Evolutionary conservation across 768 basidiomycete species (phyloP), one percentile per base, ranked within the genome.

Genomic region (Clavaria fumosa): DNA sequence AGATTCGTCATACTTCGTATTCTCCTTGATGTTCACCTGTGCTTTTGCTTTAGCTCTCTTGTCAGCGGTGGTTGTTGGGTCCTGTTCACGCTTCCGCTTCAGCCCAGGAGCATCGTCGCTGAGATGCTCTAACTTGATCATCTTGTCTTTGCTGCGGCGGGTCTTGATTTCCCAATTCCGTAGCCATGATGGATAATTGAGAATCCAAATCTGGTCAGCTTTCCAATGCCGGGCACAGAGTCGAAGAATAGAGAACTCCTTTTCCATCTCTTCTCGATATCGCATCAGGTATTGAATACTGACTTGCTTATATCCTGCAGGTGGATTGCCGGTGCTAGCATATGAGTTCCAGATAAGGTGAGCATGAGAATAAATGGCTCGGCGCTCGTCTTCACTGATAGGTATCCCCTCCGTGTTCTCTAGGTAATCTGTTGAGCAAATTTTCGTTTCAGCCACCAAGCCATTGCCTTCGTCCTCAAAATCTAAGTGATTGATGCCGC

Each of bases 151-250:
- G 3, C 22, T 22, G 19, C 35, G 19, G 22, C 26, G 5, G 19
- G 11, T 24, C 35, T 23, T 36, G 4, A 5, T 36, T 24, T 36
- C 35, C 5, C 35, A 36, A 24, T 36, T 36, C 26, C 19, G 19
- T 4, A 36, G 35, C 37, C 37, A 38, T 21, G 37, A 28, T 17
- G 26, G 37, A 17, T 28, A 38, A 20, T 38, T 38, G 12, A 38
- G 14, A 28, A 28, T 38, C 34, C 31, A 39, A 11, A 39, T 4
- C 5, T 39, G 11, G 38, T 39, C 28, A 23, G 38, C 34, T 15
- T 39, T 39, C 38, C 38, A 39, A 17, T 34, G 31, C 2, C 19
- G 14, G 7, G 5, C 21, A 33, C 38, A 39, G 23, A 31, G 28
- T 5, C 20, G 31, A 11, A 39, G 38, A 31, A 39, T n/a, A 18